phyloP scores from a whole-genome alignment of 257 asterid genomes.

The Orobanche coerulescens region DNA sequence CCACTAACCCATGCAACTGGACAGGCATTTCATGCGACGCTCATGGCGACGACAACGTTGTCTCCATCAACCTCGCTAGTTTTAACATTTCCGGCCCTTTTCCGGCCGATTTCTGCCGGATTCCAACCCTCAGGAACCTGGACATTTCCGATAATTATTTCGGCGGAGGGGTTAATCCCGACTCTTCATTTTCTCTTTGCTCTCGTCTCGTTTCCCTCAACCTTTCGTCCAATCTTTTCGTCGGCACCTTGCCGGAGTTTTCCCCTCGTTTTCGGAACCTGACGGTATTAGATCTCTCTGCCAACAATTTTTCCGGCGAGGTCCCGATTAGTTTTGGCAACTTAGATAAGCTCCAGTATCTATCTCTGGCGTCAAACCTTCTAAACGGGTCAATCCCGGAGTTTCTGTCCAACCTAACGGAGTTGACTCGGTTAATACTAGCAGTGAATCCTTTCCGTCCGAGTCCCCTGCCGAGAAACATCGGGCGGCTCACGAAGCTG shows the following conservation, averaged over 20 bases:
- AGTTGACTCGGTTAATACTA: constrained; percentile 43
- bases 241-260: constrained; percentile 53
- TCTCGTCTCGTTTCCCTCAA: constrained; percentile 44
- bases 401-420: constrained; percentile 51
- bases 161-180: background rate
- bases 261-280: constrained; percentile 33
- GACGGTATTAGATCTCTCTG: constrained; percentile 44
- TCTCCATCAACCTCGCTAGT: background rate
- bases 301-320: constrained; percentile 66
- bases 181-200: constrained; percentile 36
- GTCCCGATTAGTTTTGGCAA: constrained; percentile 49
- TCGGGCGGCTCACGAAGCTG: constrained; percentile 56
- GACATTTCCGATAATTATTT: background rate
- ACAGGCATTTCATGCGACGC: background rate
- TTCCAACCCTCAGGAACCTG: background rate
- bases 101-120: background rate
- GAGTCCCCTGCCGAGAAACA: constrained; percentile 40
- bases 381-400: constrained; percentile 72
- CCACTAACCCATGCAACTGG: background rate
- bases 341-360: constrained; percentile 35
- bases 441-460: constrained; percentile 41
- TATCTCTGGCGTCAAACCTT: constrained; percentile 38
- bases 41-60: background rate
- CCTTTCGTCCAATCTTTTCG: constrained; percentile 43
- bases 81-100: background rate